Conservation (phyloP, 2,329 filamentous ascomycete species). For the Phaeosphaeria sp. region DNA sequence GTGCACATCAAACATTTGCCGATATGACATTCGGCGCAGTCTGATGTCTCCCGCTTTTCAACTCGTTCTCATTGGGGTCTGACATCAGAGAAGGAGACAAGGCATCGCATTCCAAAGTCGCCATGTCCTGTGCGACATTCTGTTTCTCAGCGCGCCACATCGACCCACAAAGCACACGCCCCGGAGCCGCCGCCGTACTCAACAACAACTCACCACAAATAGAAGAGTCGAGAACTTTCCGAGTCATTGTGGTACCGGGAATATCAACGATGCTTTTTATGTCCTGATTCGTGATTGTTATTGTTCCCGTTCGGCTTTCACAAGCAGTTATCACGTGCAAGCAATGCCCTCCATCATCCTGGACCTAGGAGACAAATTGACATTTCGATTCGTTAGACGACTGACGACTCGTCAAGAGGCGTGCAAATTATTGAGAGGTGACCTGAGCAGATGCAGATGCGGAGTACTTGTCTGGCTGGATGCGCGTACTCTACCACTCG, state of each 20-base stretch:
- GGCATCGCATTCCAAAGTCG: background rate
- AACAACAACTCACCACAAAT: background rate
- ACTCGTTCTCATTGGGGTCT: background rate
- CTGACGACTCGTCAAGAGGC: background rate
- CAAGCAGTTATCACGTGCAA: too few relatives aligned
- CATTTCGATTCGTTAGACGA: background rate
- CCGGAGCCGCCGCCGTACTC: background rate
- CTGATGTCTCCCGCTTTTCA: background rate
- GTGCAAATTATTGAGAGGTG: background rate
- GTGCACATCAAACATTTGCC: constrained; percentile 1
- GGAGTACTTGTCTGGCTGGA: background rate
- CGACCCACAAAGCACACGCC: background rate
- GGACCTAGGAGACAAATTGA: too few relatives aligned
- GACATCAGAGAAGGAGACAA: background rate
- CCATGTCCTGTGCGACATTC: background rate
- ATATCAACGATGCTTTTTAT: background rate
- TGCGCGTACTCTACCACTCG: background rate
- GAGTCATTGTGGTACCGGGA: background rate
- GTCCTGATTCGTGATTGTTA: background rate
- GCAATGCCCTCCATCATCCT: too few relatives aligned
- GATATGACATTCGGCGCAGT: background rate
- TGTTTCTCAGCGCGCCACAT: background rate
- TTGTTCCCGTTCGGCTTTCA: background rate
- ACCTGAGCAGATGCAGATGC: background rate
- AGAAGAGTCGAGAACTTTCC: background rate